Conservation (phyloP, 225 moss, liverwort and hornwort species). For the Thuidium tamariscinum region DNA sequence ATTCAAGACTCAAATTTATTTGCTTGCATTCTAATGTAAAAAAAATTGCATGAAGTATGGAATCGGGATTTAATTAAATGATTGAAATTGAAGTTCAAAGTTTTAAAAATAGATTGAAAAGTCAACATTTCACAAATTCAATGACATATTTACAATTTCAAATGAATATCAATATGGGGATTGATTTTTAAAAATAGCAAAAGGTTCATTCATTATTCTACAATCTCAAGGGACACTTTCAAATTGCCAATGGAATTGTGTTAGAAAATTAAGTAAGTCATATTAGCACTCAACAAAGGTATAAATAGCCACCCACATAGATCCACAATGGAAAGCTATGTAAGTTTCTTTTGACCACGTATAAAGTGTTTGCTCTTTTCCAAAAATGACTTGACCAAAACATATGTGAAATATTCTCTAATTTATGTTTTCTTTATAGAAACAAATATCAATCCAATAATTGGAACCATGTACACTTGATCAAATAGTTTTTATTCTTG, state of each 20-base stretch:
- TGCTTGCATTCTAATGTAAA: background rate
- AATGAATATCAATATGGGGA: background rate
- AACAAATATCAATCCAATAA: too few relatives aligned
- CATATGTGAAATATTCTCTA: too few relatives aligned
- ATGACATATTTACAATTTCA: background rate
- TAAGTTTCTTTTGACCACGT: background rate
- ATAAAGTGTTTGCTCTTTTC: background rate
- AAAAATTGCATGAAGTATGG: background rate
- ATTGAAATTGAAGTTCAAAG: background rate
- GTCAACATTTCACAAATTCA: background rate
- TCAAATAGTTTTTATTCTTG: too few relatives aligned
- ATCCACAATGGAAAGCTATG: too few relatives aligned
- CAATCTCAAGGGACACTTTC: background rate
- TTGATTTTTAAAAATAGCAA: too few relatives aligned
- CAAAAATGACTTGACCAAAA: background rate
- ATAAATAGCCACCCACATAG: too few relatives aligned
- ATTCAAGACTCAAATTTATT: rapidly evolving
- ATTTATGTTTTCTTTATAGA: too few relatives aligned
- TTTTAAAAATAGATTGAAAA: too few relatives aligned
- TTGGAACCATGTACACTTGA: too few relatives aligned
- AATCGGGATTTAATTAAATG: background rate
- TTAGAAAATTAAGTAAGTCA: background rate
- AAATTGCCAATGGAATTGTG: rapidly evolving
- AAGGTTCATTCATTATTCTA: background rate
- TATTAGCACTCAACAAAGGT: too few relatives aligned